These are phyloP conservation scores for Bretschneidera sinensis DNA, from an alignment of 345 rosid genomes.

Conservation along the genomic window DNA sequence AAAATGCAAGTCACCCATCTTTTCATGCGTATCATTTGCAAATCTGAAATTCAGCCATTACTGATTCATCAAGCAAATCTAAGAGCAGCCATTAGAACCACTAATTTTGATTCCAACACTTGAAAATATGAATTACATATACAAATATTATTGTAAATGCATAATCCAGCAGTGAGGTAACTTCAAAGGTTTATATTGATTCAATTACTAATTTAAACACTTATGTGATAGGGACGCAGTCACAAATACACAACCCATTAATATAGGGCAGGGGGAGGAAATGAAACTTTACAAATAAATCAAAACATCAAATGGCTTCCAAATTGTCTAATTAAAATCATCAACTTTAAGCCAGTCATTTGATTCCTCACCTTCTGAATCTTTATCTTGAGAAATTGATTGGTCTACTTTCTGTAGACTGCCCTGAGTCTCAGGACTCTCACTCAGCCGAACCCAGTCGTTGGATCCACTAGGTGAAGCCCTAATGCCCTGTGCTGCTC, in stretches of 20 bases:
- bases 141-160: too few species aligned
- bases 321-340: conserved; percentile 39
- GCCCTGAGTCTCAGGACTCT: conserved; percentile 24
- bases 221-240: conserved; percentile 13
- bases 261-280: neutral
- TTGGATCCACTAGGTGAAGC: conserved; percentile 47
- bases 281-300: conserved; percentile 38
- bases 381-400: conserved; percentile 42
- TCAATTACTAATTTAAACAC: conserved; percentile 14
- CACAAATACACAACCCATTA: conserved; percentile 5
- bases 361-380: conserved; percentile 57
- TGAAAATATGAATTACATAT: conserved; percentile 43
- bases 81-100: too few species aligned
- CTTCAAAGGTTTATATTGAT: too few species aligned
- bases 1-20: too few species aligned
- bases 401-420: conserved; percentile 25
- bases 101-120: too few species aligned
- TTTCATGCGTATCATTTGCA: too few species aligned
- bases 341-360: conserved; percentile 62
- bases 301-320: conserved; percentile 8
- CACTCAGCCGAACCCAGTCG: conserved; percentile 59
- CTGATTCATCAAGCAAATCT: too few species aligned
- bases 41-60: too few species aligned
- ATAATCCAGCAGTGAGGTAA: too few species aligned
- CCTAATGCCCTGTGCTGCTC: conserved; percentile 11